Conservation (phyloP, 345 rosid species). For the Dipteronia sinensis region DNA sequence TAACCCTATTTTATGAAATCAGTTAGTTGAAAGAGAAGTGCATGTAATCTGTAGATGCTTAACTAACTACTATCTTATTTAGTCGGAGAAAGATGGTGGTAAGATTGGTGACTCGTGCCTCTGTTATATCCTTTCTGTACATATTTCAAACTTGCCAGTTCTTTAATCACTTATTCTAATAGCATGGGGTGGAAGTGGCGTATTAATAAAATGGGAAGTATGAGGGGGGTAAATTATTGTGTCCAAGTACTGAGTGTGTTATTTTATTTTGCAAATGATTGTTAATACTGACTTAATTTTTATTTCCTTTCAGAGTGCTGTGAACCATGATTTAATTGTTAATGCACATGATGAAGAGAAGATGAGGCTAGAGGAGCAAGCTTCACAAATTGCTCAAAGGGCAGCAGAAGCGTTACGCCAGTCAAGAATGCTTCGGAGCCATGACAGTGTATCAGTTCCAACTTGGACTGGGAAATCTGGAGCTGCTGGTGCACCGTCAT, state of each 20-base stretch:
- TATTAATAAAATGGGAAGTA: neutral
- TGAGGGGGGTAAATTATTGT: neutral
- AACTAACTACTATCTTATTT: neutral
- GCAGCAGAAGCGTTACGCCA: slow-evolving; percentile 95
- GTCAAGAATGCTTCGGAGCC: slow-evolving; percentile 82
- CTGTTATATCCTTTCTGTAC: neutral
- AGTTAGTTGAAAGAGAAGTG: neutral
- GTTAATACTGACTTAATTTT: neutral
- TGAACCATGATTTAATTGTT: slow-evolving; percentile 87
- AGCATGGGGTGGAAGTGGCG: neutral
- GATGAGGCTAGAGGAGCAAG: slow-evolving; percentile 85
- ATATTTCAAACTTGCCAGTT: neutral
- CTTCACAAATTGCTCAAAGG: slow-evolving; percentile 84
- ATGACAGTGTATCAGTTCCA: slow-evolving; percentile 77
- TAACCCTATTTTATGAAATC: neutral
- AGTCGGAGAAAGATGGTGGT: neutral
- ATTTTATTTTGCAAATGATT: neutral
- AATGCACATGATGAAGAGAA: slow-evolving; percentile 76
- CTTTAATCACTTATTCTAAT: neutral
- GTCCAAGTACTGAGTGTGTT: neutral
- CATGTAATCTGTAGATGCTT: too few species aligned
- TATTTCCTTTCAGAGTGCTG: slow-evolving; percentile 61
- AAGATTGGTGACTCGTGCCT: neutral
- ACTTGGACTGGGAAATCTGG: slow-evolving; percentile 98
- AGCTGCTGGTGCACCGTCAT: slow-evolving; percentile 85